phyloP scores from a whole-genome alignment of 176 grass and related monocot genomes.

The Triticum aestivum region IWGSC_CS_RefSeq_v2.1 NC_057795.1:594512189-594512688 shows the following conservation, averaged over 20 bases:
- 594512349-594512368: constrained; percentile 68
- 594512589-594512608: no score
- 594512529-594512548: no score
- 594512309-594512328: constrained; percentile 9
- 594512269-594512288: background rate
- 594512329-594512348: constrained; percentile 79
- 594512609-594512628: no score
- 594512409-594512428: constrained; percentile 37
- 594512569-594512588: no score
- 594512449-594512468: background rate
- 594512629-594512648: no score
- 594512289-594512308: background rate
- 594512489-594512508: no score
- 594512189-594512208: constrained; percentile 60
- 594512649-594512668: no score
- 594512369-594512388: constrained; percentile 79
- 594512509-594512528: no score
- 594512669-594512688: no score
- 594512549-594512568: no score
- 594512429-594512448: background rate
- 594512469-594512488: no score
- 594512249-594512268: constrained; percentile 44
- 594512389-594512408: constrained; percentile 87
- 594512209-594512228: constrained; percentile 64
- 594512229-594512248: constrained; percentile 62